Base-by-base conservation (phyloP, 768 basidiomycete species). In the Mycena latifolia region DNA sequence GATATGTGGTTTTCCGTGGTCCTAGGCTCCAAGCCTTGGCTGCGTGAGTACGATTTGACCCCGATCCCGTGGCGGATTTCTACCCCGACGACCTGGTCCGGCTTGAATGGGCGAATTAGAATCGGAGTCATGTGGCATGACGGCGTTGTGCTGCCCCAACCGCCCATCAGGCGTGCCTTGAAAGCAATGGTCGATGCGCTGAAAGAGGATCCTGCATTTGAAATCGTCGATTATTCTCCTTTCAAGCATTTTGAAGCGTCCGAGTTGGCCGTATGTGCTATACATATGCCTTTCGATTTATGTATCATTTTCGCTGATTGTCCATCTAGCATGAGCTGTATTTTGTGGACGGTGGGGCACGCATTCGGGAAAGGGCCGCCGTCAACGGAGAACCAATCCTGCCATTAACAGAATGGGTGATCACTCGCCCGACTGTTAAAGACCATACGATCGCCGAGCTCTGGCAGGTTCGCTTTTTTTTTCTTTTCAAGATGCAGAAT, bases 151-250 rank as follows among this genome's bases (percentile, higher is more conserved):
- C 64, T 71, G 31, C 82, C 84, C 7, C 76, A 78, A 18, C 81
- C 84, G 22, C 85, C 85, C 0, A 71, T 81, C 35, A 48, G 69
- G 15, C 76, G 85, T 12, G 84, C 82, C 3, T 62, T 87, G 57
- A 70, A 78, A 31, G 55, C 76, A 28, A 70, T 74, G 1, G 80
- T 77, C 58, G 72, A 65, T 33, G 81, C 80, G 9, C 71, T 86
- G 41, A 67, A 67, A 33, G 74, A 74, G 0, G 77, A 77, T 17
- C 68, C 73, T 5, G 76, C 67, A 56, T 79, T 77, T 55, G 78
- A 78, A 64, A 76, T 83, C 45, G 62, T 78, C 15, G 74, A 75
- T 35, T 85, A 81, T 65, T 33, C 39, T 9, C 78, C 81, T 2
- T 74, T 74, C 60, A 69, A 77, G 17, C 81, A 84, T 45, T 63